These are phyloP conservation scores for Sechiopsis laciniata DNA, from an alignment of 306 rosid species.

Conservation along the genomic window DNA sequence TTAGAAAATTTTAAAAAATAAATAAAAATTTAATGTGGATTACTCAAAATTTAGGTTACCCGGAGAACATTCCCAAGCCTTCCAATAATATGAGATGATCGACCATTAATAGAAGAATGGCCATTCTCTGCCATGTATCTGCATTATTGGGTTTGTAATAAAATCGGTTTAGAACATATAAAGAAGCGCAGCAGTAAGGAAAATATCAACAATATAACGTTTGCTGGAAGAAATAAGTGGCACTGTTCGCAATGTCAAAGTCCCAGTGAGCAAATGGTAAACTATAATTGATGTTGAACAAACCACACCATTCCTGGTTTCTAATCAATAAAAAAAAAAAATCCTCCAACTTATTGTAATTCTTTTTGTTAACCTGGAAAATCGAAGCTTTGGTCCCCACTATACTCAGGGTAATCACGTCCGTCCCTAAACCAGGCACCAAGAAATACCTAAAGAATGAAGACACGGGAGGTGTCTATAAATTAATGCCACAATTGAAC, in stretches of 20 bases:
- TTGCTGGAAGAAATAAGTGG: not conserved
- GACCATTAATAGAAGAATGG: constrained; percentile 62
- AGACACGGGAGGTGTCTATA: too few relatives aligned
- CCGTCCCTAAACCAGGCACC: too few relatives aligned
- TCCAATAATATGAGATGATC: constrained; percentile 72
- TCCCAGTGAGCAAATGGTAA: not conserved
- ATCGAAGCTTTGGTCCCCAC: too few relatives aligned
- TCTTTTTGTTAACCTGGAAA: too few relatives aligned
- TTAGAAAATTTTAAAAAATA: not conserved
- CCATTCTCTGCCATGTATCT: constrained; percentile 86
- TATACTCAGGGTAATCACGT: too few relatives aligned
- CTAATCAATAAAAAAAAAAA: not conserved
- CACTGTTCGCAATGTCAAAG: not conserved
- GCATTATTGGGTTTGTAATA: constrained; percentile 27
- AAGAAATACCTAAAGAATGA: too few relatives aligned
- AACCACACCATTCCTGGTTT: not conserved
- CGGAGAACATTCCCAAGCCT: constrained; percentile 71
- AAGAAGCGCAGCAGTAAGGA: not conserved
- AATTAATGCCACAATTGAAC: not conserved
- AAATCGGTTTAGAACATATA: not conserved
- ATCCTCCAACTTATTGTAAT: not conserved
- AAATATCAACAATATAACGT: not conserved
- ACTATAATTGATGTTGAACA: not conserved
- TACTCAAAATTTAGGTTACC: constrained; percentile 40
- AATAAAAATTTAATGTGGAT: too few relatives aligned